Percentiles rank a stretch among this genome's conserved stretches.
phyloP scores from a whole-genome alignment of 495 filamentous ascomycete genomes.

The Hapsidospora chrysogenum region DNA sequence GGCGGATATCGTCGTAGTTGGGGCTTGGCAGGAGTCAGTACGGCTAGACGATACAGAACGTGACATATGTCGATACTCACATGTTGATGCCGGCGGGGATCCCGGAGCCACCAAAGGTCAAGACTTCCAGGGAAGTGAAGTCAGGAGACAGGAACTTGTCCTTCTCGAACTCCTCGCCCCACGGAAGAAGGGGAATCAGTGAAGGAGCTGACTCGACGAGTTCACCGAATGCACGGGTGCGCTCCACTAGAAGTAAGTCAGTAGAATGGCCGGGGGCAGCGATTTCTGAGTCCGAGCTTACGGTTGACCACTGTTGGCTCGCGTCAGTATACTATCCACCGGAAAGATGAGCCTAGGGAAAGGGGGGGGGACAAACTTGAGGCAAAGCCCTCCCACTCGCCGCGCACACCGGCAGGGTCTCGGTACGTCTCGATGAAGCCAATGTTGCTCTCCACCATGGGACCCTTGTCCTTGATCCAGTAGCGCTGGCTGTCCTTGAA shows the following conservation, averaged over 20 bases:
- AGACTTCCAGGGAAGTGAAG: constrained; percentile 73
- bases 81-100: constrained; percentile 66
- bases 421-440: constrained; percentile 96
- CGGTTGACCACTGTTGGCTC: constrained; percentile 33
- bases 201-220: constrained; percentile 65
- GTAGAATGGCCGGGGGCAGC: too few relatives aligned
- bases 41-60: background rate
- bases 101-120: constrained; percentile 47
- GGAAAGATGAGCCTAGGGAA: background rate
- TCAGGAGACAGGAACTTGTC: constrained; percentile 88
- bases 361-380: constrained; percentile 18
- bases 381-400: constrained; percentile 96
- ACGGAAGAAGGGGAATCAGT: constrained; percentile 79
- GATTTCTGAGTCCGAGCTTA: constrained; percentile 5
- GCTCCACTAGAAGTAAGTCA: constrained; percentile 35
- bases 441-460: constrained; percentile 77
- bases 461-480: constrained; percentile 87
- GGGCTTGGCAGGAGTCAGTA: constrained; percentile 43
- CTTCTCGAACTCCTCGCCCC: constrained; percentile 82
- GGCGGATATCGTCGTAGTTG: constrained; percentile 90
- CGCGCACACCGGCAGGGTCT: constrained; percentile 79
- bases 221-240: constrained; percentile 75
- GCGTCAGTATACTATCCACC: background rate
- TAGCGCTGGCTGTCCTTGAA: constrained; percentile 82
- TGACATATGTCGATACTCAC: constrained; percentile 8